Base-by-base conservation (phyloP, 1,139 yeast genomes). In the Geotrichum macrosporum region DNA sequence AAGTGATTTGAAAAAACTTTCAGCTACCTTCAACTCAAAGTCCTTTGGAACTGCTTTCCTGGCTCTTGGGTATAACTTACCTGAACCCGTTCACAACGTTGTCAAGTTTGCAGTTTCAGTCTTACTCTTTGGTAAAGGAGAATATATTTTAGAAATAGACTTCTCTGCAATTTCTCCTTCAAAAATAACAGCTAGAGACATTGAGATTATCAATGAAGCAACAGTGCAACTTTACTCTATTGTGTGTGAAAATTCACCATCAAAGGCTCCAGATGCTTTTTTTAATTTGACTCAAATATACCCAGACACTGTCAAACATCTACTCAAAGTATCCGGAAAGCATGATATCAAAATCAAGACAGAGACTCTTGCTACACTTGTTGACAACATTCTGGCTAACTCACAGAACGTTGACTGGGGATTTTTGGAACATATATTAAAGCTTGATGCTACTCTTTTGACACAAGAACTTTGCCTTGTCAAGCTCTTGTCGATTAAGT, bases 381-480 rank as follows among this genome's bases (percentile, higher is more conserved):
- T 41, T 15, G 42, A 41, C 22, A 40, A 22, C 5, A 26, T 27
- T 4, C 18, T 46, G 18, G 27, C 35, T n/a, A 37, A 27, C 8
- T 18, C 33, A 9, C 32, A 32, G 13, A n/a, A 20, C 12, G 30
- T 50, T 34, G 48, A 46, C 22, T 50, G 52, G 52, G 48, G 37
- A 16, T 40, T 50, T 24, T 41, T 50, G 27, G 42, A 36, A 20
- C 43, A 35, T 16, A 46, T 46, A 16, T 36, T 46, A 24, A 47
- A 46, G n/a, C 33, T 50, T 15, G 48, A 50, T 9, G 41, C 49
- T 3, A 22, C 46, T 9, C 42, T 46, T 26, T 22, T 50, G 15
- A 50, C 50, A 3, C 42, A 46, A 10, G 37, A 34, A 2, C n/a
- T 35, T 12, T 13, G 44, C 15, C 33, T 44, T n/a, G 19, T 31